Percentiles rank a stretch among this genome's conserved stretches.
phyloP scores from a whole-genome alignment of 176 grass and related monocot species.

The Oryza officinalis region DNA sequence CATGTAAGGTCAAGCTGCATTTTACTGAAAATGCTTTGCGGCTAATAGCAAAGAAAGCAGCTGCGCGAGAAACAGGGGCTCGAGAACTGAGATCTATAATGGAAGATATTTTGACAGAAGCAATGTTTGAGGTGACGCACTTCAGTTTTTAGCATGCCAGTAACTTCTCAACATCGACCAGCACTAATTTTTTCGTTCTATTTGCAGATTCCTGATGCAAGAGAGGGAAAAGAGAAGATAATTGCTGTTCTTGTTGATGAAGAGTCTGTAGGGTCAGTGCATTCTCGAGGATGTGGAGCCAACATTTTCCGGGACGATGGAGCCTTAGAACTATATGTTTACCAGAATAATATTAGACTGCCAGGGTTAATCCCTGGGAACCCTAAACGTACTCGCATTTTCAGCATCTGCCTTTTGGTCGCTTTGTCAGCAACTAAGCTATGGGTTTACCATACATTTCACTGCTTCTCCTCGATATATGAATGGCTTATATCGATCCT shows the following conservation, averaged over 20 bases:
- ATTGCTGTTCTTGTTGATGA: conserved; percentile 72
- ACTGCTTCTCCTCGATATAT: conserved; percentile 42
- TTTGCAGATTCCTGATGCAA: conserved; percentile 55
- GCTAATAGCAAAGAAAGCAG: conserved; percentile 61
- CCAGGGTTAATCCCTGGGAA: conserved; percentile 37
- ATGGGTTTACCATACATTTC: conserved; percentile 39
- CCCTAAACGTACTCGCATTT: background rate
- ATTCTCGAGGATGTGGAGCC: conserved; percentile 42
- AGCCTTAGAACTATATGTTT: conserved; percentile 54
- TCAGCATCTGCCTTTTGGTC: conserved; percentile 36
- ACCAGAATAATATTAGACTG: conserved; percentile 31
- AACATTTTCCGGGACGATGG: conserved; percentile 64
- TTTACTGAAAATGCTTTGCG: conserved; percentile 53
- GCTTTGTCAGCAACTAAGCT: conserved; percentile 40
- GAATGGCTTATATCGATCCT: conserved; percentile 31
- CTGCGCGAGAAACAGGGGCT: conserved; percentile 41
- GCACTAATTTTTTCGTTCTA: conserved; percentile 7
- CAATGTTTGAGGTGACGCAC: conserved; percentile 66
- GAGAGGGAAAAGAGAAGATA: conserved; percentile 55
- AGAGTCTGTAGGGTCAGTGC: conserved; percentile 50
- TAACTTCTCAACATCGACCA: background rate
- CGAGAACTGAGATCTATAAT: conserved; percentile 53
- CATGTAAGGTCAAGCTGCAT: conserved; percentile 58
- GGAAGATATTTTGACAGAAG: conserved; percentile 68
- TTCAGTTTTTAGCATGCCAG: background rate